These are phyloP conservation scores for Metschnikowia drakensbergensis DNA, from an alignment of 805 yeast species.

Conservation along the genomic window DNA sequence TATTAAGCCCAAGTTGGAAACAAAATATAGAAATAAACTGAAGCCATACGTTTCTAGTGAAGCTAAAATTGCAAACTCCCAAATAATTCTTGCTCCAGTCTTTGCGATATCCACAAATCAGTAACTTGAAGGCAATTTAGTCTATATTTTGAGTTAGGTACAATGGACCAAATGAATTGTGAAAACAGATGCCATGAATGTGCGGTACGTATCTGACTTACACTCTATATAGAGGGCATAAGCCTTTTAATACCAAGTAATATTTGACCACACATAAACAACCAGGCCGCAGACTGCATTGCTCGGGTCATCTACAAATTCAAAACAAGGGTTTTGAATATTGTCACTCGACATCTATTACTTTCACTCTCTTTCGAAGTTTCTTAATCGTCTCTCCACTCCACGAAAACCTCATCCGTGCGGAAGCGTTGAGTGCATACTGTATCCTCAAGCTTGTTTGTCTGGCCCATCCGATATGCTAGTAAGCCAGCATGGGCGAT, in stretches of 20 bases:
- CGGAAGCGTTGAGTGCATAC: constrained; percentile 92
- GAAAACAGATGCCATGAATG: neutral
- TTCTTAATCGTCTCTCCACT: constrained; percentile 70
- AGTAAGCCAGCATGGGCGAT: constrained; percentile 96
- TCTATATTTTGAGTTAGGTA: neutral
- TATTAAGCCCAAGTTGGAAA: no score
- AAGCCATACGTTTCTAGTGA: no score
- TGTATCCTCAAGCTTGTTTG: constrained; percentile 56
- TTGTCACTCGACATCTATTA: neutral
- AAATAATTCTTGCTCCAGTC: no score
- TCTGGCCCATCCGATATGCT: constrained; percentile 78
- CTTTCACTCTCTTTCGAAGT: no score
- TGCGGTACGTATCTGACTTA: constrained; percentile 21
- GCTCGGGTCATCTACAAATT: constrained; percentile 12
- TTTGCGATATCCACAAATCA: no score
- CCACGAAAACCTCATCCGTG: constrained; percentile 87
- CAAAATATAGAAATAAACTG: no score
- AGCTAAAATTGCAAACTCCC: no score
- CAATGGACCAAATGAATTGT: neutral
- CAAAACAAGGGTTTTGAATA: neutral
- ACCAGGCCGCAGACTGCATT: neutral
- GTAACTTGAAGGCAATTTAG: no score
- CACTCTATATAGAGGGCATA: neutral
- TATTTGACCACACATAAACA: constrained; percentile 17
- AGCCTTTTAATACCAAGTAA: constrained; percentile 11